Conservation (phyloP, 2,329 filamentous ascomycete genomes). For the Canariomyces notabilis region DNA sequence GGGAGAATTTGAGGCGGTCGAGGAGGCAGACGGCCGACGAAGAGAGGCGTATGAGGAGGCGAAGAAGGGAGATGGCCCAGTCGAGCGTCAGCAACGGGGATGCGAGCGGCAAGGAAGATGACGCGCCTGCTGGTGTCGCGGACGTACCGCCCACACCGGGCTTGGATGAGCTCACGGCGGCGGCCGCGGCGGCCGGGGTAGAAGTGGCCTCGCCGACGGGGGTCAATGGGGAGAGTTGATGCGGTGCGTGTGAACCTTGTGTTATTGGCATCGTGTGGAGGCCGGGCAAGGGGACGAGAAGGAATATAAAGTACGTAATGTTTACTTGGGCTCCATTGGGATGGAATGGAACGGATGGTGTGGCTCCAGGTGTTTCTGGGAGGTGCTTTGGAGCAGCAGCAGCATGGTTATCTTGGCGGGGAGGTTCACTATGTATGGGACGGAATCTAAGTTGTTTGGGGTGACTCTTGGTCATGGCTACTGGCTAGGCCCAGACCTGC, state of each 20-base stretch:
- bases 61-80: slow-evolving; percentile 58
- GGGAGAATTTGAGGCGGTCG: slow-evolving; percentile 56
- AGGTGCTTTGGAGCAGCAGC: not conserved
- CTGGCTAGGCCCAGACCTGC: not conserved
- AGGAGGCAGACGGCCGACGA: slow-evolving; percentile 72
- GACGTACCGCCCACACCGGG: slow-evolving; percentile 24
- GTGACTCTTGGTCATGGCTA: not conserved
- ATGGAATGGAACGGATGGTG: not conserved
- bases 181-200: slow-evolving; percentile 15
- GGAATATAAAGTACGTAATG: slow-evolving; percentile 24
- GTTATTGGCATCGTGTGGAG: not conserved
- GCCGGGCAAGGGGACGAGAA: not conserved
- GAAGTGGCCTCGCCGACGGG: not conserved
- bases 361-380: not conserved
- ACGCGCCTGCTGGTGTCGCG: slow-evolving; percentile 4
- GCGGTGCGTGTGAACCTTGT: not conserved
- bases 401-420: not conserved
- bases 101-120: slow-evolving; percentile 31
- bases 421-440: not conserved
- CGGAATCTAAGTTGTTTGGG: not conserved
- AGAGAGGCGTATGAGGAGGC: slow-evolving; percentile 63
- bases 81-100: slow-evolving; percentile 41
- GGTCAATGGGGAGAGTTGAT: slow-evolving; percentile 6
- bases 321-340: slow-evolving; percentile 18
- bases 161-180: slow-evolving; percentile 20